Conservation (phyloP, 257 asterid genomes). For the Gentiana macrophylla region DNA sequence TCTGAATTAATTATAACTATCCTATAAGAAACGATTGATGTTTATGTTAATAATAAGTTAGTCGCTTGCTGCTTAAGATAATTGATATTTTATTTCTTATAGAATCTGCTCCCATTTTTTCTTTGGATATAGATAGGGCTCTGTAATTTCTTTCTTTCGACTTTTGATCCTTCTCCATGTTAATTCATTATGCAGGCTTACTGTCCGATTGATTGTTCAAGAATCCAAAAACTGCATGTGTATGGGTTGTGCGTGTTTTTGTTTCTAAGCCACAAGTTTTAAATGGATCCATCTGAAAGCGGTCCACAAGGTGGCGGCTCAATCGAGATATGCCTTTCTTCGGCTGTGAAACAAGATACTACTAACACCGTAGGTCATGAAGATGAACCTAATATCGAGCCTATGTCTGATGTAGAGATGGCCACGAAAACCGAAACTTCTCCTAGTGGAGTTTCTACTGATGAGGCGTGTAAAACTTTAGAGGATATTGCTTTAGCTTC, state of each 20-base stretch:
- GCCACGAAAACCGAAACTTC: constrained; percentile 21
- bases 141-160: too few species aligned
- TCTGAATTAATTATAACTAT: too few species aligned
- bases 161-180: too few species aligned
- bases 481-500: constrained; percentile 20
- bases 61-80: too few species aligned
- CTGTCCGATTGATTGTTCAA: neutral
- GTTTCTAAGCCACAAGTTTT: neutral
- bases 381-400: constrained; percentile 19
- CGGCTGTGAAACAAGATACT: constrained; percentile 20
- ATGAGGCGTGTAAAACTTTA: constrained; percentile 20
- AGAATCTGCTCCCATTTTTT: too few species aligned
- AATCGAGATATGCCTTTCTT: constrained; percentile 20
- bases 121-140: too few species aligned
- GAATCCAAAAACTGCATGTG: neutral
- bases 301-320: constrained; percentile 15
- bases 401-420: constrained; percentile 13
- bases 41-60: too few species aligned
- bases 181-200: too few species aligned
- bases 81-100: too few species aligned
- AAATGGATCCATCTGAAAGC: constrained; percentile 19
- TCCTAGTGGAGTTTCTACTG: constrained; percentile 24
- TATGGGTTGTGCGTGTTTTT: neutral
- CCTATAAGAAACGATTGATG: too few species aligned
- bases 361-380: constrained; percentile 4